phyloP scores from a whole-genome alignment of 202 grass and related monocot species.

The Digitaria exilis region DNA sequence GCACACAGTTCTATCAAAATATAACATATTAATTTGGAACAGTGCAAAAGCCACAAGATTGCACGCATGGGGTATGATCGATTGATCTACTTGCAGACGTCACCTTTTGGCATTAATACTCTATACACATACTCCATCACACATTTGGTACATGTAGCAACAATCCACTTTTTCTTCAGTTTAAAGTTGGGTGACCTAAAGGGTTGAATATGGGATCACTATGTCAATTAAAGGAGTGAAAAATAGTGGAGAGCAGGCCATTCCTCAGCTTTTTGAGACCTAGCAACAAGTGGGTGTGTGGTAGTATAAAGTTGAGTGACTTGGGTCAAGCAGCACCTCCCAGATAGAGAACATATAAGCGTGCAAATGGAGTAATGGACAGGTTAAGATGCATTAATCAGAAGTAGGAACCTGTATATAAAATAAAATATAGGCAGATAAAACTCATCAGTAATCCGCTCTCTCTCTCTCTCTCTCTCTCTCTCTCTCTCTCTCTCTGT shows the following conservation, averaged over 20 bases:
- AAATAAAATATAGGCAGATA: not conserved
- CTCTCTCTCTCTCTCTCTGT: no score
- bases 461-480: no score
- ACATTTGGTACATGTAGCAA: conserved; percentile 25
- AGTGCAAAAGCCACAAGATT: conserved; percentile 21
- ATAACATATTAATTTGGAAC: conserved; percentile 12
- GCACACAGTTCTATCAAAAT: conserved; percentile 22
- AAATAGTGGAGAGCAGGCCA: conserved; percentile 45
- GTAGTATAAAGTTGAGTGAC: conserved; percentile 24
- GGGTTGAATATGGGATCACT: conserved; percentile 69
- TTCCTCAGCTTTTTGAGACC: conserved; percentile 45
- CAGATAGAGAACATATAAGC: conserved; percentile 25
- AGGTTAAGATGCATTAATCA: conserved; percentile 14
- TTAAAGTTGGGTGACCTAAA: conserved; percentile 58
- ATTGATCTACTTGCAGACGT: conserved; percentile 4
- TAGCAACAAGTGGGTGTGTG: conserved; percentile 14
- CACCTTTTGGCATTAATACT: conserved; percentile 36
- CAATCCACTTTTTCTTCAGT: conserved; percentile 37
- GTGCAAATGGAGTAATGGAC: conserved; percentile 40
- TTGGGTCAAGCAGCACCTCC: conserved; percentile 27
- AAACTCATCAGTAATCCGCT: not conserved
- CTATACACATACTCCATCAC: not conserved
- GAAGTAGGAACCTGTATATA: conserved; percentile 47
- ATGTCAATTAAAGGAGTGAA: conserved; percentile 45
- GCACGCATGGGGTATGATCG: conserved; percentile 21